Conservation (phyloP, 1,139 yeast species). For the Hyphopichia pseudoburtonii region DNA sequence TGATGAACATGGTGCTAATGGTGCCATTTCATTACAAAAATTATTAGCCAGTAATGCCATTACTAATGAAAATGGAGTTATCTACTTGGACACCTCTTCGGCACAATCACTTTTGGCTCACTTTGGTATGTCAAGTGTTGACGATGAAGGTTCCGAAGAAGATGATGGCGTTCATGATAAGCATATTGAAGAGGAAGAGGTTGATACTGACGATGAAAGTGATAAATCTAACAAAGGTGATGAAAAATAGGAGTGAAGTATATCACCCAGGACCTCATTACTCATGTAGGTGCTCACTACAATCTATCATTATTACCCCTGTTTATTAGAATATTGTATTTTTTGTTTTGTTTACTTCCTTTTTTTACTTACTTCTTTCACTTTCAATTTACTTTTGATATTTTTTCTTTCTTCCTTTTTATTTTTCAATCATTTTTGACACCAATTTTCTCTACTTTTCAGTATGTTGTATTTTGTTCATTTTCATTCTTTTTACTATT, state of each 20-base stretch:
- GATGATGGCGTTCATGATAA: constrained; percentile 22
- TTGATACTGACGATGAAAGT: constrained; percentile 12
- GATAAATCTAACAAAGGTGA: not conserved
- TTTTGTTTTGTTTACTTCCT: too few species aligned
- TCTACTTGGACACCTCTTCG: constrained; percentile 50
- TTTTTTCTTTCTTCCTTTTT: too few species aligned
- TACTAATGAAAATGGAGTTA: constrained; percentile 58
- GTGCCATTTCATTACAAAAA: constrained; percentile 53
- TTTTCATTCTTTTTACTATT: not conserved
- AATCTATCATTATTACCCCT: too few species aligned
- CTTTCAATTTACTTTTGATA: too few species aligned
- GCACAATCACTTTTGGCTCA: constrained; percentile 52
- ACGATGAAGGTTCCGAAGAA: constrained; percentile 20
- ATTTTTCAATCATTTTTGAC: too few species aligned
- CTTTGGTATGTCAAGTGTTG: constrained; percentile 42
- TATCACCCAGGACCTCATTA: too few species aligned
- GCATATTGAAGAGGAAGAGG: constrained; percentile 27
- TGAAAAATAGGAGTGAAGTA: not conserved
- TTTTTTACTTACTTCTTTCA: too few species aligned
- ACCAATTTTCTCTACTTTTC: not conserved
- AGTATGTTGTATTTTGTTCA: not conserved
- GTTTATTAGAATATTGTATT: too few species aligned
- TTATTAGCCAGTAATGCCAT: constrained; percentile 52
- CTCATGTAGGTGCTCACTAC: too few species aligned
- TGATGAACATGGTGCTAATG: constrained; percentile 40